Evolutionary conservation across 176 grass and related monocot species (phyloP).

Genomic region (Carex myosuroides): DNA sequence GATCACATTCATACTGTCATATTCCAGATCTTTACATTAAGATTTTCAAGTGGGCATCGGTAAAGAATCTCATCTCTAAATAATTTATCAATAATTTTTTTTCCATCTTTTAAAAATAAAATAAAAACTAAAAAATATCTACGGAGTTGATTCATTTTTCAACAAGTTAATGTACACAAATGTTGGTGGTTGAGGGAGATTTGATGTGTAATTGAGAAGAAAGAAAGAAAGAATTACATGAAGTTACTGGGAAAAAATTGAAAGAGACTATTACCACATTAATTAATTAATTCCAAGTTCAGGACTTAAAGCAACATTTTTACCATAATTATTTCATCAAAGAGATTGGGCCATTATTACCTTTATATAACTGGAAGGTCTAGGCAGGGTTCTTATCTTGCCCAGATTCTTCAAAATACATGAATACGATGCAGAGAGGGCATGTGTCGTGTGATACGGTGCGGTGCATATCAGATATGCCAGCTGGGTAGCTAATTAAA

Average conservation of each 20-base stretch:
- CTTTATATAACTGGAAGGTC: no score
- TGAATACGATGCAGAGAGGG: no score
- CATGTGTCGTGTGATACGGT: no score
- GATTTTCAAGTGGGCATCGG: background rate
- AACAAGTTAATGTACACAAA: background rate
- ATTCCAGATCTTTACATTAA: background rate
- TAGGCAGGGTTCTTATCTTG: no score
- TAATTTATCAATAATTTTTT: background rate
- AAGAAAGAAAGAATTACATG: background rate
- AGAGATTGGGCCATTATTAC: no score
- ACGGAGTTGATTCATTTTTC: background rate
- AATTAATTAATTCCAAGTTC: no score
- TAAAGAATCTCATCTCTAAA: background rate
- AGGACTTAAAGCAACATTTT: no score
- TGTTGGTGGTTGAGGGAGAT: background rate
- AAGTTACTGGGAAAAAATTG: background rate
- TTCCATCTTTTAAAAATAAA: background rate
- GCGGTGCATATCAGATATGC: no score
- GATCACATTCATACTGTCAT: background rate
- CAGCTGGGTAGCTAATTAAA: no score
- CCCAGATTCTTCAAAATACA: no score
- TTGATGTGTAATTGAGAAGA: background rate
- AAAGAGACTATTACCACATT: no score
- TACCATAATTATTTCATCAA: no score
- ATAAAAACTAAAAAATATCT: background rate